Evolutionary conservation across 2,329 filamentous ascomycete species (phyloP).

Genomic region (Pyrenophora graminea): DNA sequence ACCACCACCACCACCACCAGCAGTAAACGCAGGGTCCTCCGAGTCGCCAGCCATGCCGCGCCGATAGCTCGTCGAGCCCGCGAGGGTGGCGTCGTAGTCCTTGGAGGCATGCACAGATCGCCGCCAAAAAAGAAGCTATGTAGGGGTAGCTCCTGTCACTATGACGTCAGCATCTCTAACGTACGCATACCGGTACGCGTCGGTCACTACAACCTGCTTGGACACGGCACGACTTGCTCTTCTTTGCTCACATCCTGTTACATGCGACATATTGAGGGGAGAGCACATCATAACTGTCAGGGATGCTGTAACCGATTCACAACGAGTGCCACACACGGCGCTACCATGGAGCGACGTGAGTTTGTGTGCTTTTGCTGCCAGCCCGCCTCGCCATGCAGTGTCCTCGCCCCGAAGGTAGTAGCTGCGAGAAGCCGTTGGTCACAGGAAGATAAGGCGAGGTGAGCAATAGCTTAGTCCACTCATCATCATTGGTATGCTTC

Average conservation of each 20-base stretch:
- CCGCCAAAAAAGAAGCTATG: slow-evolving; percentile 13
- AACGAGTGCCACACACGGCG: slow-evolving; percentile 26
- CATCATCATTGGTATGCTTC: background rate
- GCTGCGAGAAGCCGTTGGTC: background rate
- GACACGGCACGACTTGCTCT: slow-evolving; percentile 24
- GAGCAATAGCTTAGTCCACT: background rate
- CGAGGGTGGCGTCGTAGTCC: slow-evolving; percentile 8
- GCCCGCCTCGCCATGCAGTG: background rate
- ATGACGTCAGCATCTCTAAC: slow-evolving; percentile 11
- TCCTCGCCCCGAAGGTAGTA: background rate
- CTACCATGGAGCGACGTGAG: slow-evolving; percentile 37
- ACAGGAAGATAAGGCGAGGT: background rate
- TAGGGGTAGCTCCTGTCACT: slow-evolving; percentile 8
- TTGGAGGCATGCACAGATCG: slow-evolving; percentile 16
- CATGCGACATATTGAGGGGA: slow-evolving; percentile 26
- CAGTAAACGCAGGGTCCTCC: slow-evolving; percentile 12
- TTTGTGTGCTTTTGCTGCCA: slow-evolving; percentile 16
- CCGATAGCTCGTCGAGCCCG: slow-evolving; percentile 4
- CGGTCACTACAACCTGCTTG: slow-evolving; percentile 12
- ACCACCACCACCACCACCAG: background rate
- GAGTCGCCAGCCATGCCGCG: slow-evolving; percentile 3
- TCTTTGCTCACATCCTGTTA: slow-evolving; percentile 25
- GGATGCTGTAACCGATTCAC: slow-evolving; percentile 25
- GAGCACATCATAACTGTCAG: slow-evolving; percentile 15
- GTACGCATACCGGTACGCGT: slow-evolving; percentile 3